These are phyloP conservation scores for Trichoderma citrinoviride DNA, from an alignment of 2,329 filamentous ascomycete genomes.

Conservation along the genomic window DNA sequence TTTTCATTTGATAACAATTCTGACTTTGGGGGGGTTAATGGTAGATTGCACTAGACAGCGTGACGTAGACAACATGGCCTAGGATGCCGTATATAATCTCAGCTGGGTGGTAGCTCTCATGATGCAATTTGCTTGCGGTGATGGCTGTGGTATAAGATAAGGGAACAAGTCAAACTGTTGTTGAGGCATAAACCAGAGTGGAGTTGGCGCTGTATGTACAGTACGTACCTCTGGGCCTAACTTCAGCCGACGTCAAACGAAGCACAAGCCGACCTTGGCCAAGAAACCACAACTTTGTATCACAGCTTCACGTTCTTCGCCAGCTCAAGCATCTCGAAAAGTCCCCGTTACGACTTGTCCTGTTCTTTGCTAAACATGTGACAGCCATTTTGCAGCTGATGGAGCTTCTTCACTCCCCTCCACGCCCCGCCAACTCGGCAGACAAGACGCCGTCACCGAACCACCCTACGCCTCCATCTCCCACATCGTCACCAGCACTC, in stretches of 20 bases:
- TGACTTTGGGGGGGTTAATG: neutral
- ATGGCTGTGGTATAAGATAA: no score
- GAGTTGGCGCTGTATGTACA: neutral
- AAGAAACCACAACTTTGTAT: neutral
- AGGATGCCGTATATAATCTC: neutral
- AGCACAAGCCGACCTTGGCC: no score
- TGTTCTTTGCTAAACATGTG: constrained; percentile 13
- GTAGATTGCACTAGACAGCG: constrained; percentile 5
- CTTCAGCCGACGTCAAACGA: neutral
- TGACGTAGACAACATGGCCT: neutral
- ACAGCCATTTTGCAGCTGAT: constrained; percentile 16
- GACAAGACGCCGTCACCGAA: neutral
- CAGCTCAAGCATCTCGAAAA: neutral
- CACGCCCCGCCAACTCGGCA: neutral
- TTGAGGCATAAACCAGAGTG: neutral
- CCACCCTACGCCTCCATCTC: neutral
- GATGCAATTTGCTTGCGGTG: neutral
- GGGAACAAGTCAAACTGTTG: neutral
- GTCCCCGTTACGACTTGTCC: neutral
- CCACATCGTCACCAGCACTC: constrained; percentile 26
- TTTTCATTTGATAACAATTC: neutral
- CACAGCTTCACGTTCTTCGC: neutral
- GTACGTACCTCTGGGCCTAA: neutral
- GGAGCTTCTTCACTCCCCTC: constrained; percentile 20
- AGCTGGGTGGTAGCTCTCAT: neutral